phyloP scores from a whole-genome alignment of 306 rosid species.

The Clitoria ternatea region DNA sequence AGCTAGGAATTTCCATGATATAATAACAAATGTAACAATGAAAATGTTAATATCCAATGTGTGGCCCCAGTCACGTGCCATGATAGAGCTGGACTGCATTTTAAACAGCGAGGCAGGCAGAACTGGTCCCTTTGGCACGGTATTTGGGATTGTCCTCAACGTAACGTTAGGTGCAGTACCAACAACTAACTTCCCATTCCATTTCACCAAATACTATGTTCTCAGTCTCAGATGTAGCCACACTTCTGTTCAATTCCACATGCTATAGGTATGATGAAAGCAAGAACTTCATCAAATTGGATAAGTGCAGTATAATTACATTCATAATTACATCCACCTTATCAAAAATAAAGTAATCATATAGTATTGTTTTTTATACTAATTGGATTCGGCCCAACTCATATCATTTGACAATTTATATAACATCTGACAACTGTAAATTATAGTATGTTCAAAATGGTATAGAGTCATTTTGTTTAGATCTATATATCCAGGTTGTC shows the following conservation, averaged over 20 bases:
- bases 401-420: neutral
- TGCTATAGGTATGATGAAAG: slow-evolving; percentile 27
- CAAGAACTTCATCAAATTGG: neutral
- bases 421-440: neutral
- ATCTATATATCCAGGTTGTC: slow-evolving; percentile 36
- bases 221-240: neutral
- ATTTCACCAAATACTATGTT: neutral
- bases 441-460: slow-evolving; percentile 27
- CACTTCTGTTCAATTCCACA: slow-evolving; percentile 33
- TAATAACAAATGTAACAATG: too few relatives aligned
- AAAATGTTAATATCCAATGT: too few relatives aligned
- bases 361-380: neutral
- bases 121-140: slow-evolving; percentile 26
- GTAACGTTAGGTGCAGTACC: slow-evolving; percentile 23
- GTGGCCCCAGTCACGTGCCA: slow-evolving; percentile 52
- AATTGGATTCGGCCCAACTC: too few relatives aligned
- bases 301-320: slow-evolving; percentile 18
- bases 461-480: slow-evolving; percentile 15
- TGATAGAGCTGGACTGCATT: slow-evolving; percentile 26
- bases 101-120: slow-evolving; percentile 30
- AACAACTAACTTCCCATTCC: slow-evolving; percentile 27
- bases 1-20: slow-evolving; percentile 8
- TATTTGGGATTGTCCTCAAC: slow-evolving; percentile 34
- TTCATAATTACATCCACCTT: slow-evolving; percentile 31
- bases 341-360: neutral